A percentile compares a stretch with the other conserved stretches of the same genome.
Conservation (phyloP, 1,139 yeast genomes). For the Magnusiomyces paraingens region DNA sequence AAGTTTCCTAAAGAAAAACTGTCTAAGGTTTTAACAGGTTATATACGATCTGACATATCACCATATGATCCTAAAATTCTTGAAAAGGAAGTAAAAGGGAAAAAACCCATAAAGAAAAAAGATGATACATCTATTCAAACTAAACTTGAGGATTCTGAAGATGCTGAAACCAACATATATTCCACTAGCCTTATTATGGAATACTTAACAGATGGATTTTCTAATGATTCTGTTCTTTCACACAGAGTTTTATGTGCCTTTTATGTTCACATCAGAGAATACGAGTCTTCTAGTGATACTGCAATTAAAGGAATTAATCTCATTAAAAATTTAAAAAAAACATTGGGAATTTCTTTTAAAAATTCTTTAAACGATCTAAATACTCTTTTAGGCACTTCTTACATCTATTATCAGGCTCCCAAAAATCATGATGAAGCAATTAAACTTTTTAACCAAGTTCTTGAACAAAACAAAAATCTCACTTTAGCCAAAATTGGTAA, state of each 20-base stretch:
- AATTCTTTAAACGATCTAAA: slow-evolving; percentile 56
- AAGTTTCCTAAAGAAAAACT: slow-evolving; percentile 58
- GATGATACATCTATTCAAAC: slow-evolving; percentile 23
- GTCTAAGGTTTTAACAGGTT: slow-evolving; percentile 45
- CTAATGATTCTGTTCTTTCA: slow-evolving; percentile 49
- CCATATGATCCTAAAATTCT: slow-evolving; percentile 37
- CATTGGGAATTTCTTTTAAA: slow-evolving; percentile 43
- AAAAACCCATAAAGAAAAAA: slow-evolving; percentile 13
- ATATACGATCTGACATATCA: slow-evolving; percentile 55
- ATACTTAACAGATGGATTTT: slow-evolving; percentile 49
- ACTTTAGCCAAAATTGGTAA: slow-evolving; percentile 70
- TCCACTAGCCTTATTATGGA: slow-evolving; percentile 50
- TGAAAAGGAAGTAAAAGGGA: slow-evolving; percentile 2
- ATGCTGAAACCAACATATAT: slow-evolving; percentile 26
- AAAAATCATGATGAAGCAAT: slow-evolving; percentile 74
- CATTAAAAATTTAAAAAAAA: slow-evolving; percentile 40
- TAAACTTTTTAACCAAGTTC: slow-evolving; percentile 58
- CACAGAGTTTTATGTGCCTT: slow-evolving; percentile 59
- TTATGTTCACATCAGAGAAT: slow-evolving; percentile 57
- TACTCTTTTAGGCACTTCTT: slow-evolving; percentile 64
- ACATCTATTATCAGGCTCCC: slow-evolving; percentile 85
- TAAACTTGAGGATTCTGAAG: slow-evolving; percentile 23
- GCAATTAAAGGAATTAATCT: slow-evolving; percentile 58
- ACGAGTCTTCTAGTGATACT: slow-evolving; percentile 52
- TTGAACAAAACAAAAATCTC: slow-evolving; percentile 46